Evolutionary conservation across 805 yeast species (phyloP).

Genomic region (Wickerhamiella dianesei): DNA sequence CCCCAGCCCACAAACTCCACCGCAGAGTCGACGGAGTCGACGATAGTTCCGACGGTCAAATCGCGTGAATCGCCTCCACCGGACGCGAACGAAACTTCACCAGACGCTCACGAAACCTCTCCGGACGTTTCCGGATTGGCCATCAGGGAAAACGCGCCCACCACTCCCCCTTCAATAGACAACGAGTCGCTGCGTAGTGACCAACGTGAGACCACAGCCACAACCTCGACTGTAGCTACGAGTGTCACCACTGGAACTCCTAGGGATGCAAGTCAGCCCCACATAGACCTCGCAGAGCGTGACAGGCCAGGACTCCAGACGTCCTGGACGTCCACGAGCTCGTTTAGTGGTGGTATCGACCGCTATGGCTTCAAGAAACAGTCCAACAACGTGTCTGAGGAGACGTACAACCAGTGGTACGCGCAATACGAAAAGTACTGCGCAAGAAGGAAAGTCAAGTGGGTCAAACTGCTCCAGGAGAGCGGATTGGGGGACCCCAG

Average conservation of each 20-base stretch:
- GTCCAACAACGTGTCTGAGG: slow-evolving; percentile 37
- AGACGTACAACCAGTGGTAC: slow-evolving; percentile 68
- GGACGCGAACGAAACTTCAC: background rate
- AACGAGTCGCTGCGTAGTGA: background rate
- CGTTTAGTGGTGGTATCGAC: slow-evolving; percentile 31
- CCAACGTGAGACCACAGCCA: background rate
- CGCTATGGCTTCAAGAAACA: slow-evolving; percentile 78
- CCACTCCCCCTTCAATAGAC: background rate
- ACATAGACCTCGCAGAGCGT: background rate
- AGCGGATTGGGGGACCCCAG: slow-evolving; percentile 38
- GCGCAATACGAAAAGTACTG: slow-evolving; percentile 47
- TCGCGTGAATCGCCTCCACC: background rate
- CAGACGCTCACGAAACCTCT: background rate
- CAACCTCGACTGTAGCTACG: background rate
- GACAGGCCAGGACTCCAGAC: background rate
- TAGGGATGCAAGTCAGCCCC: background rate
- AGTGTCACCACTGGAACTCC: background rate
- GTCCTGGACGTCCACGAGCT: slow-evolving; percentile 8
- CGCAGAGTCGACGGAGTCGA: background rate
- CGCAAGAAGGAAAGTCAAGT: slow-evolving; percentile 54
- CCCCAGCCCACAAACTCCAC: too few relatives aligned
- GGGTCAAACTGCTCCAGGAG: slow-evolving; percentile 55
- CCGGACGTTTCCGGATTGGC: too few relatives aligned
- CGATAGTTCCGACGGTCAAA: background rate
- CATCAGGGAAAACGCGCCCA: background rate